Base-by-base conservation (phyloP, 306 rosid species). In the Malus asiatica region DNA sequence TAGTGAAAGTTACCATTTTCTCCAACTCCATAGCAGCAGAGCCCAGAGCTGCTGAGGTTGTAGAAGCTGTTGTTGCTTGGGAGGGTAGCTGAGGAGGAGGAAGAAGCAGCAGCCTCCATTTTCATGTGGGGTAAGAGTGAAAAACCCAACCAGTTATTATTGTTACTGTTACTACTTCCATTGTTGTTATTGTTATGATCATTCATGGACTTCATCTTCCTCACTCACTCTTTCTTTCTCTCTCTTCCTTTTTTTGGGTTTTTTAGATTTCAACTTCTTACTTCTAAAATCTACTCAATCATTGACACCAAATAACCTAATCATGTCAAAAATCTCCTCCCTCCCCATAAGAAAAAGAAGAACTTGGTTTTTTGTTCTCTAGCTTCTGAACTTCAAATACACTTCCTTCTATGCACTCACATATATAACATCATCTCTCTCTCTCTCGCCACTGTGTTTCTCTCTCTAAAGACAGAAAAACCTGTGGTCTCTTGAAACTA, bases 41-140 rank as follows among this genome's bases (percentile, higher is more conserved):
- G 70, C 18, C 82, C 88, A 11, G 90, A 75, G 84, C 7, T 80
- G 52, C 25, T 77, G 22, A 83, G 76, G 44, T 85, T 75, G 33
- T 84, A 57, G 66, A 89, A 76, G 29, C 87, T 73, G 46, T 83
- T 87, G 87, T 81, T 44, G 38, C 87, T 74, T 25, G 97, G 83
- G 72, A 83, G 81, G 76, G 87, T 45, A 64, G 67, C 65, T 11
- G 90, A 76, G 71, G 46, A 69, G 32, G 84, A 16, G 60, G 88
- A 29, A 25, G 83, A 30, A 79, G 86, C 64, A 57, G 62, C 29
- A 57, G 25, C 80, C 80, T 93, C 93, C 94, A 88, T 90, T 87
- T 92, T 92, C 97, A 90, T 86, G 75, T 92, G 92, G 81, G 97
- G 97, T 73, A 93, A 89, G 78, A 92, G 97, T 87, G 97, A 95